phyloP scores from a whole-genome alignment of 352 stramenopile species.

The Pythium insidiosum region DNA sequence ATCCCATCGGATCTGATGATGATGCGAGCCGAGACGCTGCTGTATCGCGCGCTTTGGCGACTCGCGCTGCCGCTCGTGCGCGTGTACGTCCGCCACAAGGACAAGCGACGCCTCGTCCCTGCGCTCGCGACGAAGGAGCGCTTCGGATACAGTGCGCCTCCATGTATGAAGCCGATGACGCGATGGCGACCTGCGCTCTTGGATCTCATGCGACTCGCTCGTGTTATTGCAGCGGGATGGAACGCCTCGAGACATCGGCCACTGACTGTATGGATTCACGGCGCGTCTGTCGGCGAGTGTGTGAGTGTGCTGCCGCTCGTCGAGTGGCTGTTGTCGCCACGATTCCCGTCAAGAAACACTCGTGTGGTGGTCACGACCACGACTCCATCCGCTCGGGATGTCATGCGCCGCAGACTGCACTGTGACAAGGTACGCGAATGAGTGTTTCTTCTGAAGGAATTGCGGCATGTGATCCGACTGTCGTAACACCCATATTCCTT shows the following conservation, averaged over 20 bases:
- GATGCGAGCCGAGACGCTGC: too few species aligned
- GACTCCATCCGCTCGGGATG: slow-evolving; percentile 41
- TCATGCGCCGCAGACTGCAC: slow-evolving; percentile 23
- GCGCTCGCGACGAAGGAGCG: slow-evolving; percentile 31
- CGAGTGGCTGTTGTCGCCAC: slow-evolving; percentile 32
- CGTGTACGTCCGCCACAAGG: slow-evolving; percentile 49
- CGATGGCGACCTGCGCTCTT: neutral
- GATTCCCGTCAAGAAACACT: slow-evolving; percentile 4
- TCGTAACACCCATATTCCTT: too few species aligned
- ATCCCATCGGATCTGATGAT: too few species aligned
- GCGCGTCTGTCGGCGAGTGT: slow-evolving; percentile 66
- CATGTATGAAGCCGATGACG: slow-evolving; percentile 20
- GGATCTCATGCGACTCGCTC: neutral
- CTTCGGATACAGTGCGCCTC: slow-evolving; percentile 31
- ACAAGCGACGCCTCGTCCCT: slow-evolving; percentile 27
- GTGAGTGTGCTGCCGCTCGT: slow-evolving; percentile 58
- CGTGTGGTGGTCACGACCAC: slow-evolving; percentile 64
- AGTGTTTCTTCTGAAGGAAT: too few species aligned
- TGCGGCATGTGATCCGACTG: too few species aligned
- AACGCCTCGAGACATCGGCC: neutral
- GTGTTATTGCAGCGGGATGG: slow-evolving; percentile 1
- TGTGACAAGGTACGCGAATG: neutral
- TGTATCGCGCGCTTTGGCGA: slow-evolving; percentile 49
- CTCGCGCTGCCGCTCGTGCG: slow-evolving; percentile 37
- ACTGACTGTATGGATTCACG: slow-evolving; percentile 49